These are phyloP conservation scores for Cutaneotrichosporon cyanovorans DNA, from an alignment of 1,284 basidiomycete genomes.

Conservation along the genomic window DNA sequence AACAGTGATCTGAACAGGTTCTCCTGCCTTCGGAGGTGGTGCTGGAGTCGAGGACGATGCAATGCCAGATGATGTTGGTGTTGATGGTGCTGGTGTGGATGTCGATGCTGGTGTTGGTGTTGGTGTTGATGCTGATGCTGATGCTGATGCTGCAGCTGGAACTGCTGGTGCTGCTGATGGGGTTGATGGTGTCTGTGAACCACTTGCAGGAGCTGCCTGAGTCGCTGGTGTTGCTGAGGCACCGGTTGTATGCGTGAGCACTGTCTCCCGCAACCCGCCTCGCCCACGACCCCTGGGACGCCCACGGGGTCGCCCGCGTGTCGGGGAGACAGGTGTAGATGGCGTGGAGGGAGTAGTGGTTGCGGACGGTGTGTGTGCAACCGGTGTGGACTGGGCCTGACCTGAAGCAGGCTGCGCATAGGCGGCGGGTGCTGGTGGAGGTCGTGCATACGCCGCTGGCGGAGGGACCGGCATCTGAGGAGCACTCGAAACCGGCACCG, in stretches of 20 bases:
- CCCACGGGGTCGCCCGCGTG: constrained; percentile 16
- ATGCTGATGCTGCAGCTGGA: not conserved
- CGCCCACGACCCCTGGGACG: constrained; percentile 14
- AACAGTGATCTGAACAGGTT: constrained; percentile 16
- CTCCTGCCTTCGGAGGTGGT: not conserved
- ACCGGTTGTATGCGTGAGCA: not conserved
- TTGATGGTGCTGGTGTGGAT: not conserved
- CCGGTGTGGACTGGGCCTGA: too few species aligned
- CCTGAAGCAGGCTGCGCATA: not conserved
- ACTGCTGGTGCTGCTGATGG: not conserved
- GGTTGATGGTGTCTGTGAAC: not conserved
- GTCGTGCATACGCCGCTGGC: too few species aligned
- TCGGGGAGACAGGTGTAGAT: not conserved
- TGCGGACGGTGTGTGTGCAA: too few species aligned
- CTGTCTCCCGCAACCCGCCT: constrained; percentile 8
- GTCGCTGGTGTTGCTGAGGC: not conserved
- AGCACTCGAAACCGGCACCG: too few species aligned
- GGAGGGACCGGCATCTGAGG: too few species aligned
- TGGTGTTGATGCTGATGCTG: too few species aligned
- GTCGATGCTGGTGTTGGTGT: not conserved
- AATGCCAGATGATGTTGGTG: too few species aligned
- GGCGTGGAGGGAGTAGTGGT: not conserved
- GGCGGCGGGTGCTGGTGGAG: not conserved
- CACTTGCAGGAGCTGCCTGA: too few species aligned
- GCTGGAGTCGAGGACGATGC: too few species aligned